phyloP scores from a whole-genome alignment of 1,284 basidiomycete genomes.

The Coriolopsis trogii region DNA sequence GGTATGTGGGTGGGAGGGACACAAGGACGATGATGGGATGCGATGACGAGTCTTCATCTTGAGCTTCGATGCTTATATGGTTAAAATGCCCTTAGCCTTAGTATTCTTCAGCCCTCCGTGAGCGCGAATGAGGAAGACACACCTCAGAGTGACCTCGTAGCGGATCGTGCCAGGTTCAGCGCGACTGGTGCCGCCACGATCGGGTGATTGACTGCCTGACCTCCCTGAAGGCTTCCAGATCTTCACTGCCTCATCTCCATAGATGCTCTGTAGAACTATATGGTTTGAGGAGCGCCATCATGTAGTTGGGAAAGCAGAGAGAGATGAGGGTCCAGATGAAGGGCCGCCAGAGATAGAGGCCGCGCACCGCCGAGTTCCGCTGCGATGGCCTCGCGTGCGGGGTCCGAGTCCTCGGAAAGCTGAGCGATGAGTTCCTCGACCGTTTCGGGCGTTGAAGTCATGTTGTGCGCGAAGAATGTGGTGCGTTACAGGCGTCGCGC shows the following conservation, averaged over 20 bases:
- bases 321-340: slow-evolving; percentile 25
- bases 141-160: slow-evolving; percentile 64
- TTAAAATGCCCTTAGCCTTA: no score
- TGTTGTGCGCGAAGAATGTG: no score
- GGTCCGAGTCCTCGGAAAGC: slow-evolving; percentile 50
- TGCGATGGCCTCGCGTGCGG: slow-evolving; percentile 57
- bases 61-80: slow-evolving; percentile 12
- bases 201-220: slow-evolving; percentile 9
- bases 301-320: slow-evolving; percentile 6
- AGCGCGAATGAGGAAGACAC: slow-evolving; percentile 17
- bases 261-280: slow-evolving; percentile 82
- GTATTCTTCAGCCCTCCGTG: not conserved
- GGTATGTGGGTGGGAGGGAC: slow-evolving; percentile 76
- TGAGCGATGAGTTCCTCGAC: slow-evolving; percentile 49
- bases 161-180: slow-evolving; percentile 48
- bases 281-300: not conserved
- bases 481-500: no score
- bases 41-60: slow-evolving; percentile 2
- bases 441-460: slow-evolving; percentile 16
- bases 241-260: slow-evolving; percentile 67
- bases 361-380: slow-evolving; percentile 70
- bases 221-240: slow-evolving; percentile 47
- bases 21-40: slow-evolving; percentile 63
- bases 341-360: slow-evolving; percentile 25
- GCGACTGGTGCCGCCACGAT: slow-evolving; percentile 22